These are phyloP conservation scores for Ustilago xerochloae DNA, from an alignment of 1,284 basidiomycete species.

Conservation along the genomic window DNA sequence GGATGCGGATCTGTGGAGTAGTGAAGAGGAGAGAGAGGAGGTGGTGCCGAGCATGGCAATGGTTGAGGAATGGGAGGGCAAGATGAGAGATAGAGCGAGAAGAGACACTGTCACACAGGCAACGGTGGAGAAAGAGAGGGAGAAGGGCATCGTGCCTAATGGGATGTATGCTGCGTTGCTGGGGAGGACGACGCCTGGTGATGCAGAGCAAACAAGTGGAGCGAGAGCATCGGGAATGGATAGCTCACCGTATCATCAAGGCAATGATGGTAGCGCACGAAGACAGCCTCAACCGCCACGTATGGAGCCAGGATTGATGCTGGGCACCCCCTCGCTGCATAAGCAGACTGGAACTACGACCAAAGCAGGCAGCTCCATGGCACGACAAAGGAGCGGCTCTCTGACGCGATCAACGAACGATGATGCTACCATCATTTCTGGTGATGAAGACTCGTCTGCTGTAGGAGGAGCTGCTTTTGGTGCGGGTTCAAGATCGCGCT, in stretches of 20 bases:
- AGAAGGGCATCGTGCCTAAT: conserved; percentile 5
- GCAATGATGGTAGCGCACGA: background rate
- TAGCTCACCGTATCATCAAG: conserved; percentile 9
- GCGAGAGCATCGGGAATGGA: background rate
- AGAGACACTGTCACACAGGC: conserved; percentile 27
- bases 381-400: conserved; percentile 11
- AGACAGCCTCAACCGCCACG: conserved; percentile 5
- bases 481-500: conserved; percentile 7
- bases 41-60: conserved; percentile 7
- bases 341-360: too few relatives aligned
- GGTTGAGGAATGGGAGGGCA: background rate
- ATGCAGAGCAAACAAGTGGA: background rate
- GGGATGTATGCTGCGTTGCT: conserved; percentile 29
- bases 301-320: conserved; percentile 26
- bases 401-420: conserved; percentile 5
- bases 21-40: conserved; percentile 48
- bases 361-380: too few relatives aligned
- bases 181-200: too few relatives aligned
- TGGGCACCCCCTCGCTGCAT: conserved; percentile 4
- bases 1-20: conserved; percentile 58
- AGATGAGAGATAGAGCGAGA: background rate
- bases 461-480: background rate
- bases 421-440: background rate
- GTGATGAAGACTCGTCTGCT: too few relatives aligned
- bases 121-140: conserved; percentile 3